phyloP scores from a whole-genome alignment of 129 eudicot species.

The Glebionis coronaria region DNA sequence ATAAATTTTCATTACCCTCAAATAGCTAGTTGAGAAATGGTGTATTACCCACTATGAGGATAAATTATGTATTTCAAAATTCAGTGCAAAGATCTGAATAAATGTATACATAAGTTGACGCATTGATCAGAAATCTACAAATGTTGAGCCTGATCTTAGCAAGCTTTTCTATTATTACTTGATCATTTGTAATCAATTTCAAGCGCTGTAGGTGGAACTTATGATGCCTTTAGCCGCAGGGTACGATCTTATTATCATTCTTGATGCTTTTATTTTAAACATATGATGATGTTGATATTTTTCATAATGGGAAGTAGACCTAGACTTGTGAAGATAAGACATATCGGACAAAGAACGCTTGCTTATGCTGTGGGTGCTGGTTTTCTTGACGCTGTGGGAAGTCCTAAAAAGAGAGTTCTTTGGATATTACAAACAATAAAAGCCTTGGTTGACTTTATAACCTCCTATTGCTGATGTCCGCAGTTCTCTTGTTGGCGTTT shows the following conservation, averaged over 20 bases:
- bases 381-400: slow-evolving; percentile 51
- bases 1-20: too few species aligned
- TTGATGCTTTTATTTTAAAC: slow-evolving; percentile 1
- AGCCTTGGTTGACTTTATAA: slow-evolving; percentile 16
- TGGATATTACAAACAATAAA: slow-evolving; percentile 20
- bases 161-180: background rate
- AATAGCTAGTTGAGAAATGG: too few species aligned
- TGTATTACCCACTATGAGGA: too few species aligned
- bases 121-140: too few species aligned
- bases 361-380: slow-evolving; percentile 56
- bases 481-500: background rate
- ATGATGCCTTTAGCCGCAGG: slow-evolving; percentile 50
- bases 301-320: slow-evolving; percentile 32
- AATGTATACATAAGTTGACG: too few species aligned
- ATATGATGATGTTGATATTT: background rate
- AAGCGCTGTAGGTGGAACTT: slow-evolving; percentile 69
- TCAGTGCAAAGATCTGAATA: too few species aligned
- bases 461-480: slow-evolving; percentile 9
- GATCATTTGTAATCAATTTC: slow-evolving; percentile 12
- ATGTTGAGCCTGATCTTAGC: background rate
- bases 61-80: too few species aligned
- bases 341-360: slow-evolving; percentile 49
- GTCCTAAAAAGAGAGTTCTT: slow-evolving; percentile 29
- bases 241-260: slow-evolving; percentile 29
- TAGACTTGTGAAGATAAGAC: slow-evolving; percentile 44